Evolutionary conservation across 805 yeast species (phyloP).

Genomic region (Ogataea ganodermae): DNA sequence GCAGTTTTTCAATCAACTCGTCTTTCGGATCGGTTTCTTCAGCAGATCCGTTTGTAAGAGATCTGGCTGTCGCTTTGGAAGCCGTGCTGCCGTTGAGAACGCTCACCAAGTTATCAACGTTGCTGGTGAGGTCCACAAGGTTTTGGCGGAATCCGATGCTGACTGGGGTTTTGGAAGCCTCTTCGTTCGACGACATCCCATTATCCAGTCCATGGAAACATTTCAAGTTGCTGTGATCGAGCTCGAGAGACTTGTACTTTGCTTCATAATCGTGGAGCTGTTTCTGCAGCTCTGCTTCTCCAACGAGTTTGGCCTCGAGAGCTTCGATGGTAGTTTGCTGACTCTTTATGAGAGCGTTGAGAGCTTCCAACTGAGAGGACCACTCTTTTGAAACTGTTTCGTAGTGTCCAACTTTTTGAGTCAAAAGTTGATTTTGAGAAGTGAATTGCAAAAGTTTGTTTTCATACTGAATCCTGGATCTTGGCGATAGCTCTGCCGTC

Average conservation of each 20-base stretch:
- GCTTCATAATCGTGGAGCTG: slow-evolving; percentile 50
- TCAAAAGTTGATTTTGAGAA: slow-evolving; percentile 46
- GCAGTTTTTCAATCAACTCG: slow-evolving; percentile 39
- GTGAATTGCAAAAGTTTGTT: slow-evolving; percentile 43
- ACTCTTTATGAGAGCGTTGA: slow-evolving; percentile 55
- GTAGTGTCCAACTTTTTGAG: slow-evolving; percentile 44
- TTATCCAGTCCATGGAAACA: slow-evolving; percentile 30
- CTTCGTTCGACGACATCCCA: slow-evolving; percentile 31
- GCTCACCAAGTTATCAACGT: slow-evolving; percentile 21
- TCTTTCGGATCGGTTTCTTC: slow-evolving; percentile 11
- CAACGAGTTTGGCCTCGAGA: slow-evolving; percentile 43
- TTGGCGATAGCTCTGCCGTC: slow-evolving; percentile 15
- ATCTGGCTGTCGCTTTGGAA: slow-evolving; percentile 5
- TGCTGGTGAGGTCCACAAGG: slow-evolving; percentile 13
- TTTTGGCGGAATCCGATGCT: slow-evolving; percentile 1
- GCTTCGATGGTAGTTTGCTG: slow-evolving; percentile 50
- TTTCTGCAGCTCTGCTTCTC: slow-evolving; percentile 45
- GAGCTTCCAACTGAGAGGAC: slow-evolving; percentile 49
- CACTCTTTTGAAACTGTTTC: slow-evolving; percentile 56
- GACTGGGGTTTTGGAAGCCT: slow-evolving; percentile 10
- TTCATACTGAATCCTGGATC: slow-evolving; percentile 22
- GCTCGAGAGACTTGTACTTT: slow-evolving; percentile 44
- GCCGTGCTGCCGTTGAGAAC: slow-evolving; percentile 14
- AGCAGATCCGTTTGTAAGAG: not conserved
- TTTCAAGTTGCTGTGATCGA: slow-evolving; percentile 46